Evolutionary conservation across 148 eudicot species (phyloP).

Genomic region (Selenicereus undatus): DNA sequence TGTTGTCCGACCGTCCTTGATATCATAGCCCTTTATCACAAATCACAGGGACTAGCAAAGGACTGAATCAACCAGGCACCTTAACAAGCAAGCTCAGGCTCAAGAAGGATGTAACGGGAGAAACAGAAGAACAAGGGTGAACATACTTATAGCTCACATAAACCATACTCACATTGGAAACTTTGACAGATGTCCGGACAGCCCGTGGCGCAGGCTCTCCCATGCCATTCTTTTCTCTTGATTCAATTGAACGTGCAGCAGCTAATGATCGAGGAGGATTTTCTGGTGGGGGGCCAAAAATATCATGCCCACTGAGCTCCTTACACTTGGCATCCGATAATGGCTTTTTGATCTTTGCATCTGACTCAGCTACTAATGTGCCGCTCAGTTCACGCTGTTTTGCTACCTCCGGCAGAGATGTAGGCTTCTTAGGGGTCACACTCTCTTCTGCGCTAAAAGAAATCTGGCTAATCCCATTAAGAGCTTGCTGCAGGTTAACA

Average conservation of each 20-base stretch:
- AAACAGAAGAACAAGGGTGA: not conserved
- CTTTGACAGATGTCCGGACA: constrained; percentile 85
- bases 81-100: not conserved
- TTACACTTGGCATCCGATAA: constrained; percentile 80
- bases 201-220: constrained; percentile 77
- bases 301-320: constrained; percentile 94
- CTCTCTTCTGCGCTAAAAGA: constrained; percentile 69
- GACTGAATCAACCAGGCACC: not conserved
- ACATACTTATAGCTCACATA: not conserved
- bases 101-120: not conserved
- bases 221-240: constrained; percentile 53
- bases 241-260: constrained; percentile 61
- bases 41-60: not conserved
- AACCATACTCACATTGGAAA: constrained; percentile 71
- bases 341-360: constrained; percentile 50
- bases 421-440: constrained; percentile 75
- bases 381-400: constrained; percentile 96
- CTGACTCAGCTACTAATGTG: constrained; percentile 53
- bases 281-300: constrained; percentile 86
- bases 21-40: not conserved
- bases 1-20: no score
- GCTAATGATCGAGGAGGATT: constrained; percentile 66
- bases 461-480: constrained; percentile 81
- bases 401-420: constrained; percentile 79
- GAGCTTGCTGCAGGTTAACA: constrained; percentile 58